phyloP scores from a whole-genome alignment of 208 protist genomes.

The Polymyxa betae region DNA sequence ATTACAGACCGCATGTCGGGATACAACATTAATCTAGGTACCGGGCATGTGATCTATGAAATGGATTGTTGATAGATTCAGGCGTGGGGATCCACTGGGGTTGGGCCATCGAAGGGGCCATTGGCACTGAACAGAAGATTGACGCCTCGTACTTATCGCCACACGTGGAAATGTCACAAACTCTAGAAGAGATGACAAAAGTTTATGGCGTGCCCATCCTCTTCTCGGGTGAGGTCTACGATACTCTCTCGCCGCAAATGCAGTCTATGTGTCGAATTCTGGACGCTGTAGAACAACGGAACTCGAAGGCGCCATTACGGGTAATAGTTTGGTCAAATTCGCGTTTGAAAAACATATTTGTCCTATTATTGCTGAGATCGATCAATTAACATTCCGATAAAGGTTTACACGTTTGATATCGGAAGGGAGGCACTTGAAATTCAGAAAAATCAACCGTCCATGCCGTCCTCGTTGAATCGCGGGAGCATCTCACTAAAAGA shows the following conservation, averaged over 20 bases:
- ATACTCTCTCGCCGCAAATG: not conserved
- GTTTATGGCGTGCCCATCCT: constrained; percentile 57
- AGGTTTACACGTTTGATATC: constrained; percentile 45
- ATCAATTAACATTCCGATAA: not conserved
- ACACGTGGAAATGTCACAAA: constrained; percentile 65
- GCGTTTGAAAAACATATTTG: not conserved
- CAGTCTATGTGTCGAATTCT: not conserved
- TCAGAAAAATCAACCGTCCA: not conserved
- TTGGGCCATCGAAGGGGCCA: constrained; percentile 68
- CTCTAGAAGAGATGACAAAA: constrained; percentile 66
- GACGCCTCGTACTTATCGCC: constrained; percentile 67
- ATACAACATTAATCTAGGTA: constrained; percentile 48
- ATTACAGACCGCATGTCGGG: constrained; percentile 30
- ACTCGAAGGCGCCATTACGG: not conserved
- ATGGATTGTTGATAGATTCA: not conserved
- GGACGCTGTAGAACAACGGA: constrained; percentile 21
- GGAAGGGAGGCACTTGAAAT: constrained; percentile 22
- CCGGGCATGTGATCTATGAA: not conserved
- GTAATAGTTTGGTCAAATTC: too few relatives aligned
- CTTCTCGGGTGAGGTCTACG: constrained; percentile 24
- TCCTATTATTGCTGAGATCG: not conserved
- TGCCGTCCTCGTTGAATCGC: not conserved
- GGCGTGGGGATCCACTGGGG: constrained; percentile 62
- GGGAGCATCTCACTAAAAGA: constrained; percentile 28
- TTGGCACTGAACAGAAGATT: constrained; percentile 66